Evolutionary conservation across 108 stramenopile species (phyloP).

Genomic region (Nitzschia inconspicua): DNA sequence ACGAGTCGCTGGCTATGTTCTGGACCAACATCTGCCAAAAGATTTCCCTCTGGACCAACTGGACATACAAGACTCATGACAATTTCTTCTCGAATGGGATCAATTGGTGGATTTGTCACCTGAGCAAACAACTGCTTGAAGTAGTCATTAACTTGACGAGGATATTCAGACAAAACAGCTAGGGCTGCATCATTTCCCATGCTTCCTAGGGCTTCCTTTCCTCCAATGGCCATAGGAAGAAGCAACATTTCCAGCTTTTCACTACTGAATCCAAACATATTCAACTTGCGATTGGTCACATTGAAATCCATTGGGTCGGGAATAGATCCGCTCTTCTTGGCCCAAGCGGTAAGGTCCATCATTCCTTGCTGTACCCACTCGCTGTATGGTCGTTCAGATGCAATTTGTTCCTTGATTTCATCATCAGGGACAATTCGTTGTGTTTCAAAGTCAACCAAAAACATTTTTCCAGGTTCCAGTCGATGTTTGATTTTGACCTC

Average conservation of each 20-base stretch:
- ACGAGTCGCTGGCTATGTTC: constrained; percentile 86
- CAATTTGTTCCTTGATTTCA: constrained; percentile 94
- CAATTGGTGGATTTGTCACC: constrained; percentile 98
- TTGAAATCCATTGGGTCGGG: constrained; percentile 66
- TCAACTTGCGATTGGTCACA: constrained; percentile 77
- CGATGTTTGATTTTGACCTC: constrained; percentile 93
- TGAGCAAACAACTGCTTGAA: constrained; percentile 99
- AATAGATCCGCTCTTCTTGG: constrained; percentile 25
- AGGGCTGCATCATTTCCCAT: constrained; percentile 99
- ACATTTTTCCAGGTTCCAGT: constrained; percentile 98
- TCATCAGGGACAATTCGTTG: constrained; percentile 92
- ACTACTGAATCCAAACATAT: constrained; percentile 91
- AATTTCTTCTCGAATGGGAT: constrained; percentile 96
- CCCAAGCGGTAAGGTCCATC: constrained; percentile 82
- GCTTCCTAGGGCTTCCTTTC: constrained; percentile 94
- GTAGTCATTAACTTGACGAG: constrained; percentile 92
- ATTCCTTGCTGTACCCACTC: constrained; percentile 86
- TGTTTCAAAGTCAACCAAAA: constrained; percentile 94
- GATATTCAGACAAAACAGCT: constrained; percentile 91
- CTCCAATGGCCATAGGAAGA: constrained; percentile 89
- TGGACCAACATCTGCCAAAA: constrained; percentile 68
- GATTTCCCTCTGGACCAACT: constrained; percentile 92
- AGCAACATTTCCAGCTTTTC: constrained; percentile 95
- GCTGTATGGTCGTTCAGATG: constrained; percentile 79
- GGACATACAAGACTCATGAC: constrained; percentile 97